These are phyloP conservation scores for Hemileccinum rubropunctum DNA, from an alignment of 768 basidiomycete genomes.

Conservation along the genomic window DNA sequence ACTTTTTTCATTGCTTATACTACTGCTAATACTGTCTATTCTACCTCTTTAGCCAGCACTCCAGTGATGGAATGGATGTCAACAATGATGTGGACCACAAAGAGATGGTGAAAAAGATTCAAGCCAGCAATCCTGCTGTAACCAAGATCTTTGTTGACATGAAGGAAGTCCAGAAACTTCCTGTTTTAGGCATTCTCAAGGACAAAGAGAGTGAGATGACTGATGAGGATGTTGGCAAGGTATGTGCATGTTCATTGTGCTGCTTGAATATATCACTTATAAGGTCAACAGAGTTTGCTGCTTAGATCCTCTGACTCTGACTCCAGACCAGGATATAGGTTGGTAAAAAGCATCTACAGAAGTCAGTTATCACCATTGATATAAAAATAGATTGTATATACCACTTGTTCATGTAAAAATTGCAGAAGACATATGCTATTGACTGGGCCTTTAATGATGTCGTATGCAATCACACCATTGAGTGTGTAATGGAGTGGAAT, in stretches of 20 bases:
- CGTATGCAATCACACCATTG: slow-evolving; percentile 17
- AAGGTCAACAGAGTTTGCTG: too few species aligned
- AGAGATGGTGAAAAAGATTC: slow-evolving; percentile 17
- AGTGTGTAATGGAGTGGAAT: too few species aligned
- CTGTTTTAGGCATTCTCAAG: not conserved
- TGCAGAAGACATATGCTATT: slow-evolving; percentile 2
- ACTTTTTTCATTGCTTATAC: not conserved
- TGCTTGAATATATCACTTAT: too few species aligned
- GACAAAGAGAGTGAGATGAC: not conserved
- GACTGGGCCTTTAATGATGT: slow-evolving; percentile 17
- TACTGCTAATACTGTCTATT: too few species aligned
- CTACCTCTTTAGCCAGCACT: too few species aligned
- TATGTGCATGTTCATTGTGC: too few species aligned
- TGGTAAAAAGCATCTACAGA: not conserved
- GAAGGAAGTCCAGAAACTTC: slow-evolving; percentile 1
- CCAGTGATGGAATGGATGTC: slow-evolving; percentile 8
- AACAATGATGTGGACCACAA: slow-evolving; percentile 8
- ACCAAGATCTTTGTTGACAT: slow-evolving; percentile 11
- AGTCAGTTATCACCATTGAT: not conserved
- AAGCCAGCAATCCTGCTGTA: not conserved
- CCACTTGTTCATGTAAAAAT: slow-evolving; percentile 9
- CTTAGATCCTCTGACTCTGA: too few species aligned
- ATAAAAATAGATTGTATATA: not conserved
- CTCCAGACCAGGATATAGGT: not conserved
- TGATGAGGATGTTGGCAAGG: too few species aligned